Evolutionary conservation across 805 yeast species (phyloP).

Genomic region (Kodamaea restingae): DNA sequence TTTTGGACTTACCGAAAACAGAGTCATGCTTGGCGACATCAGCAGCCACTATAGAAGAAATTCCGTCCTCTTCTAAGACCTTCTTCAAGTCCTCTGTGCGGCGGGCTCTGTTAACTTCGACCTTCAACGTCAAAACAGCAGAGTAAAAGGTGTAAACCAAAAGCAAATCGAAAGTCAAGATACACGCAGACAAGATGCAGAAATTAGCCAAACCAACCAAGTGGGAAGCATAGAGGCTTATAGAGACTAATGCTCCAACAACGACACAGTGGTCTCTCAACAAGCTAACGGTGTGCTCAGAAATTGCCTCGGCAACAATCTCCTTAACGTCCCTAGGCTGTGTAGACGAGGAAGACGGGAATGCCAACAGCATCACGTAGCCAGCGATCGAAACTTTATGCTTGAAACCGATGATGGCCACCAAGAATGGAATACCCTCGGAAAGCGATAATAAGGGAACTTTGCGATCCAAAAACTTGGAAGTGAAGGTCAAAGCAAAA

Average conservation of each 20-base stretch:
- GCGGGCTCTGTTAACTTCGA: conserved; percentile 83
- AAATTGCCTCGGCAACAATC: conserved; percentile 40
- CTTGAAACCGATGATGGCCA: conserved; percentile 88
- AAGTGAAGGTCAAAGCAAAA: conserved; percentile 63
- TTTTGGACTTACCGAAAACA: conserved; percentile 17
- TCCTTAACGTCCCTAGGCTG: conserved; percentile 22
- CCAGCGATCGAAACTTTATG: conserved; percentile 72
- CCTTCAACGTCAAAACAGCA: conserved; percentile 79
- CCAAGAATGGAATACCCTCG: conserved; percentile 92
- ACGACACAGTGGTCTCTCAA: conserved; percentile 76
- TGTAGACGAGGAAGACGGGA: conserved; percentile 30
- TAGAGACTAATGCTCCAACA: conserved; percentile 63
- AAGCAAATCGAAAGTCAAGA: conserved; percentile 65
- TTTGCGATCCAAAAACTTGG: conserved; percentile 50
- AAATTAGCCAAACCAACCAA: conserved; percentile 76
- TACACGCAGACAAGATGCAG: conserved; percentile 67
- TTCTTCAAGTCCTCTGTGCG: conserved; percentile 72
- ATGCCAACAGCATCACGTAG: conserved; percentile 41
- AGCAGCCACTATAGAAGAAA: conserved; percentile 64
- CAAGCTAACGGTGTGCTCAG: conserved; percentile 45
- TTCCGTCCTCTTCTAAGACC: conserved; percentile 90
- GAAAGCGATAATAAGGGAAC: conserved; percentile 72
- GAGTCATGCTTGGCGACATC: conserved; percentile 49
- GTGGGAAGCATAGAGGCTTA: conserved; percentile 60
- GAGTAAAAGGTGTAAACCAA: conserved; percentile 78